Base-by-base conservation (phyloP, 139 green algal species). In the Picochlorum sp. region DNA sequence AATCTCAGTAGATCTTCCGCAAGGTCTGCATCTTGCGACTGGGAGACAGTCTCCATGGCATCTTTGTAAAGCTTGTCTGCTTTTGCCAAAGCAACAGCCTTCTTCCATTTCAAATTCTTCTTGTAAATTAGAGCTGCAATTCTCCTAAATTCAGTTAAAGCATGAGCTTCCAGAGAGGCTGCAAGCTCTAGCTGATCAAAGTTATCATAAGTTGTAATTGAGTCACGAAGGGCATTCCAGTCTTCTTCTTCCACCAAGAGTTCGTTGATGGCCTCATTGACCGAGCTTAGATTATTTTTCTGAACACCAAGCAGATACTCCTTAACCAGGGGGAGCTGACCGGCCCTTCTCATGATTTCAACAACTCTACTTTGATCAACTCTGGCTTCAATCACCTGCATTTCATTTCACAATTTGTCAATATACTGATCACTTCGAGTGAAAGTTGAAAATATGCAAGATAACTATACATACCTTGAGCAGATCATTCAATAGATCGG, bases 231-330 rank as follows among this genome's bases (percentile, higher is more conserved):
- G 5, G 53, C 72, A 0, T 22, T 50, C 28, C 41, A 95, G 81
- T 98, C 88, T 71, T 97, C 90, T 76, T 98, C 93, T 61, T 96
- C 90, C 22, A 99, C 84, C 43, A 94, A 83, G 65, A 99, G 77
- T 53, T 86, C 79, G 69, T 98, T 98, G 26, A 97, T 68, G 13
- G 87, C 88, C 64, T 96, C 88, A 67, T 96, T 96, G 24, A 97
- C 88, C 36, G 85, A 78, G 7, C 61, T 26, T 33, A 96, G 68
- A 76, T 96, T 94, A 65, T 56, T 64, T 67, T 88, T 90, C 78
- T 96, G 93, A 55, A 98, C 93, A 5, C 73, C 59, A 33, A 93
- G 45, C 61, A 99, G 82, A 61, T 76, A 76, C 41, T 96, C 84
- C 75, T 95, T 96, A 55, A 95, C 81, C 55, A 99, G 74, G n/a